Base-by-base conservation (phyloP, 1,284 basidiomycete genomes). In the Apiotrichum brassicae region DNA sequence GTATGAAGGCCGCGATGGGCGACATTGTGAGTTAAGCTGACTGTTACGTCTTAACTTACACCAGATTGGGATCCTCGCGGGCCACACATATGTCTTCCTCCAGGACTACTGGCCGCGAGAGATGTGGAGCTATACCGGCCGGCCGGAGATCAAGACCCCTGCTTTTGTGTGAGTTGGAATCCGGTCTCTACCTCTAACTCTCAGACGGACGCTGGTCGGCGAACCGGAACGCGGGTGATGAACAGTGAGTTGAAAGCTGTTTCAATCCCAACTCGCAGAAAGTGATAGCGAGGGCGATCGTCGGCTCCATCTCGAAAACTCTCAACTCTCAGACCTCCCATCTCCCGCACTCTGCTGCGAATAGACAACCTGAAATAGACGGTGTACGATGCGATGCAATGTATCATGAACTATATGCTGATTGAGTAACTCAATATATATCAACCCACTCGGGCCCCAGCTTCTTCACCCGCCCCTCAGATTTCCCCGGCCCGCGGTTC, bases 81-180 rank as follows among this genome's bases (percentile, higher is more conserved):
- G 89, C 0, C 92, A 95, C 68, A 75, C 91, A 8, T 86, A 85
- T 42, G 95, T 93, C 83, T 97, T 97, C 73, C 72, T 95, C 61
- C 79, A 89, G 47, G 92, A 97, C 62, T 87, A 94, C 2, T 98
- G 94, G 95, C 84, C 86, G 22, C 77, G 88, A 53, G 94, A 98
- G 73, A 87, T 93, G 81, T 75, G 70, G 70, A 61, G 60, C 23
- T 41, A 39, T 14, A 65, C 60, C 2, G 68, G 68, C 7, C 58
- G 62, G 43, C 62, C 59, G 9, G 61, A 91, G 60, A 85, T 86
- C 50, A 83, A 85, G 48, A 84, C 91, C 1, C 92, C 92, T 0
- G 74, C 78, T 20, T 60, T 80, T 44, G 65, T 95, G 91, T 95
- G 28, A 32, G 40, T 42, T 30, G 22, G 6, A 11, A 16, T n/a